Conservation (phyloP, 2,329 filamentous ascomycete genomes). For the Alternaria brassicae region DNA sequence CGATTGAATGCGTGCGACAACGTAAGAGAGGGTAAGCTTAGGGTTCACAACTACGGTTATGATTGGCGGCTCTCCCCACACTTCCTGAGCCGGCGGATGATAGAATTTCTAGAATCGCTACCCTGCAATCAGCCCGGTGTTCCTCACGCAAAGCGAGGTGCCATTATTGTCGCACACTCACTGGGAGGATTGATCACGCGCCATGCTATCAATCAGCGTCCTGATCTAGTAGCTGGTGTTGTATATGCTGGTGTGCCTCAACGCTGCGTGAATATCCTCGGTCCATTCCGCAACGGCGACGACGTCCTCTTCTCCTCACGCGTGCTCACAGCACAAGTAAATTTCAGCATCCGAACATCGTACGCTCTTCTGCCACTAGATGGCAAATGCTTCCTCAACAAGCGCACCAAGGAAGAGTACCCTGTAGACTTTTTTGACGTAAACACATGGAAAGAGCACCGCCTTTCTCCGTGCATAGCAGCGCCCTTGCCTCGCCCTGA, state of each 20-base stretch:
- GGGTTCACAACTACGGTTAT: conserved; percentile 90
- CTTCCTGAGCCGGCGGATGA: conserved; percentile 74
- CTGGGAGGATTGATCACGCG: conserved; percentile 87
- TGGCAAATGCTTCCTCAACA: conserved; percentile 87
- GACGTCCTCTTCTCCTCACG: conserved; percentile 88
- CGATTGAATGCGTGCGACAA: conserved; percentile 78
- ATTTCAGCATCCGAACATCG: conserved; percentile 87
- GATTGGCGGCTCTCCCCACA: conserved; percentile 91
- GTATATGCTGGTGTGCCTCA: conserved; percentile 86
- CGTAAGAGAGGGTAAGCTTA: conserved; percentile 71
- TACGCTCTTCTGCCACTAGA: conserved; percentile 86
- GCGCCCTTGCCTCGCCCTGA: conserved; percentile 67
- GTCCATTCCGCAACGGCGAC: conserved; percentile 89
- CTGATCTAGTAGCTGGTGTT: conserved; percentile 85
- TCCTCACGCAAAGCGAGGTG: conserved; percentile 67
- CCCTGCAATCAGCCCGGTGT: conserved; percentile 72
- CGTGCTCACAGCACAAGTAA: conserved; percentile 89
- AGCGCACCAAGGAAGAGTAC: conserved; percentile 78
- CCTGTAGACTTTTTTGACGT: conserved; percentile 83
- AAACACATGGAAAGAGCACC: conserved; percentile 79
- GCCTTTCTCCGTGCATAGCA: conserved; percentile 78
- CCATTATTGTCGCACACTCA: conserved; percentile 83
- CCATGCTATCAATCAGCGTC: conserved; percentile 83
- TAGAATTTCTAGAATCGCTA: conserved; percentile 73
- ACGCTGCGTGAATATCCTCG: conserved; percentile 88